phyloP scores from a whole-genome alignment of 805 yeast genomes.

The Teunomyces tritomae region DNA sequence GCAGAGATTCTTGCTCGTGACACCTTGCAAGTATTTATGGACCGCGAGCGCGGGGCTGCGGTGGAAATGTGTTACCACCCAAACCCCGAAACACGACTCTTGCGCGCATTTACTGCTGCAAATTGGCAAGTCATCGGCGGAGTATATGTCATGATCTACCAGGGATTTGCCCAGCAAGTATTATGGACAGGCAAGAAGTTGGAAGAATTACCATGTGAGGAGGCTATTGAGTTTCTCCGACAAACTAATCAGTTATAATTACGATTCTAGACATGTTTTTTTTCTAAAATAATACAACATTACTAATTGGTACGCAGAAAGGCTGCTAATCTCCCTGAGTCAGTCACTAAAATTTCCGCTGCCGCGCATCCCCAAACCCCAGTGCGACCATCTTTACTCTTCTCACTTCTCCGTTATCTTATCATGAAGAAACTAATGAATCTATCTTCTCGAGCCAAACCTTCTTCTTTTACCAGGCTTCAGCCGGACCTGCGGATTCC shows the following conservation, averaged over 20 bases:
- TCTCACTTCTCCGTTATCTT: neutral
- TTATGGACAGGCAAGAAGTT: constrained; percentile 29
- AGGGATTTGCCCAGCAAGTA: constrained; percentile 11
- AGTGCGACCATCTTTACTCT: neutral
- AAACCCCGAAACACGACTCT: constrained; percentile 21
- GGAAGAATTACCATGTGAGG: constrained; percentile 22
- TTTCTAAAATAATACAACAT: neutral
- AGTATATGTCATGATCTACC: constrained; percentile 26
- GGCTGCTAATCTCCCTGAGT: too few species aligned
- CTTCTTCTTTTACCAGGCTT: constrained; percentile 26
- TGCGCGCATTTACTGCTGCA: constrained; percentile 17
- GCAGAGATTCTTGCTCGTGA: constrained; percentile 23
- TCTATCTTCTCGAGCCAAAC: constrained; percentile 29
- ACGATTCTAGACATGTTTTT: neutral
- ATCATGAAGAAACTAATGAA: constrained; percentile 11
- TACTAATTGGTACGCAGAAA: too few species aligned
- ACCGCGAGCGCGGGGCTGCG: constrained; percentile 18
- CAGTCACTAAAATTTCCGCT: too few species aligned
- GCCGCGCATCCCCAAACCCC: neutral
- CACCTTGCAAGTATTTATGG: constrained; percentile 25
- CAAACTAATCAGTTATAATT: neutral
- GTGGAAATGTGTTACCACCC: constrained; percentile 38
- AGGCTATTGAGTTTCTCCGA: constrained; percentile 13
- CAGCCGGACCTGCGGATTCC: constrained; percentile 31
- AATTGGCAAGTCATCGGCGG: constrained; percentile 30